phyloP scores from a whole-genome alignment of 2,329 filamentous ascomycete species.

The Fusarium buxicola region DNA sequence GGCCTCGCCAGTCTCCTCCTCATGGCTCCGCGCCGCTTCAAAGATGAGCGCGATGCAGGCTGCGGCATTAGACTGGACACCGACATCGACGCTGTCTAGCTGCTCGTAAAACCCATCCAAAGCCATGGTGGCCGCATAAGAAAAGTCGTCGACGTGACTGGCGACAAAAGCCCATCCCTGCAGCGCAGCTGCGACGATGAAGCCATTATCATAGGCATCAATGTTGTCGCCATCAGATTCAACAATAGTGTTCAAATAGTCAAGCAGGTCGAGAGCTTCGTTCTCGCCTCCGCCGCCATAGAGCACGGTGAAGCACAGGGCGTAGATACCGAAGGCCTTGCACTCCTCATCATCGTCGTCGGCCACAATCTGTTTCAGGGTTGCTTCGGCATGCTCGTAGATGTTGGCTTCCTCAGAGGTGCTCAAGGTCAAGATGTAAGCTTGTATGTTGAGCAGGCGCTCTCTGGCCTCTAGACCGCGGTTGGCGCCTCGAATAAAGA shows the following conservation, averaged over 20 bases:
- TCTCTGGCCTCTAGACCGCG: conserved; percentile 76
- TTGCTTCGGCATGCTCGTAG: conserved; percentile 46
- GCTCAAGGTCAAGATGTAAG: conserved; percentile 76
- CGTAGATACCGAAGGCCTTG: conserved; percentile 77
- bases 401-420: conserved; percentile 68
- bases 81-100: conserved; percentile 77
- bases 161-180: conserved; percentile 85
- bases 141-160: conserved; percentile 80
- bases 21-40: conserved; percentile 70
- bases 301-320: conserved; percentile 77
- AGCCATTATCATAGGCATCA: conserved; percentile 75
- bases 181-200: conserved; percentile 79
- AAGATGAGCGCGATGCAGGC: conserved; percentile 86
- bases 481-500: conserved; percentile 78
- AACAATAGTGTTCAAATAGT: conserved; percentile 80
- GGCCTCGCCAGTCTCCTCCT: conserved; percentile 61
- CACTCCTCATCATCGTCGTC: conserved; percentile 73
- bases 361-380: conserved; percentile 51
- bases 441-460: conserved; percentile 76
- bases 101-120: conserved; percentile 88
- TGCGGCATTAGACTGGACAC: conserved; percentile 81
- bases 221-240: conserved; percentile 82
- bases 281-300: conserved; percentile 80
- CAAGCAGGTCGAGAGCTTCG: conserved; percentile 77
- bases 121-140: conserved; percentile 75